These are phyloP conservation scores for Scheffersomyces insectosa DNA, from an alignment of 1,139 yeast genomes.

Conservation along the genomic window DNA sequence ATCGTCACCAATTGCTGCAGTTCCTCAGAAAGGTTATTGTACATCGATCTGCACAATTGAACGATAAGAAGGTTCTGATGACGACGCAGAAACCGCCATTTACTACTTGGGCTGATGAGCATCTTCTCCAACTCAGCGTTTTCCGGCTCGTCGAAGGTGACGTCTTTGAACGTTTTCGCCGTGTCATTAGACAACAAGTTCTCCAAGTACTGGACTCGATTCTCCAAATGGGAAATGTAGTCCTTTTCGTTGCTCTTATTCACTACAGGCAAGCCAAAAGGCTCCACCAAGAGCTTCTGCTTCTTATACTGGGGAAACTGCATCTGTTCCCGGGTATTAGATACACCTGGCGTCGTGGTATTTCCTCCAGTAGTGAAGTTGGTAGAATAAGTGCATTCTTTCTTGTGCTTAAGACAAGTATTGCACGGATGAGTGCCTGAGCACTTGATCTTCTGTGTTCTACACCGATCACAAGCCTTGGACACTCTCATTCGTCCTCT, in stretches of 20 bases:
- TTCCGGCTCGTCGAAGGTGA: slow-evolving; percentile 17
- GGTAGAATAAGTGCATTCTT: slow-evolving; percentile 38
- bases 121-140: slow-evolving; percentile 16
- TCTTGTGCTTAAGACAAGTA: slow-evolving; percentile 47
- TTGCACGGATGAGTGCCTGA: slow-evolving; percentile 57
- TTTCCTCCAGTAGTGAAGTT: slow-evolving; percentile 6
- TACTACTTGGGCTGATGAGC: slow-evolving; percentile 26
- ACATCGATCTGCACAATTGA: slow-evolving; percentile 44
- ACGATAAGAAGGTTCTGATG: slow-evolving; percentile 51
- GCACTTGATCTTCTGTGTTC: slow-evolving; percentile 62
- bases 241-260: slow-evolving; percentile 14
- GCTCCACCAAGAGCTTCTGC: slow-evolving; percentile 11
- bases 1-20: slow-evolving; percentile 38
- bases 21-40: slow-evolving; percentile 38
- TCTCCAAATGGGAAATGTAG: slow-evolving; percentile 38
- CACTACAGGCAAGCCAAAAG: slow-evolving; percentile 22
- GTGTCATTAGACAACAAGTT: slow-evolving; percentile 25
- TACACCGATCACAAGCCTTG: slow-evolving; percentile 57
- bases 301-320: slow-evolving; percentile 3
- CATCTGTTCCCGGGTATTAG: slow-evolving; percentile 1
- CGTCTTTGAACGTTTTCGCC: slow-evolving; percentile 14
- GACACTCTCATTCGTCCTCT: slow-evolving; percentile 43
- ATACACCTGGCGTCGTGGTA: slow-evolving; percentile 1
- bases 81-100: slow-evolving; percentile 54
- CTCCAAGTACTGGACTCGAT: slow-evolving; percentile 43